Evolutionary conservation across 192 early-diverging fungal species (phyloP), one percentile per base, ranked within the genome.

Genomic region (Diversispora epigaea): DNA sequence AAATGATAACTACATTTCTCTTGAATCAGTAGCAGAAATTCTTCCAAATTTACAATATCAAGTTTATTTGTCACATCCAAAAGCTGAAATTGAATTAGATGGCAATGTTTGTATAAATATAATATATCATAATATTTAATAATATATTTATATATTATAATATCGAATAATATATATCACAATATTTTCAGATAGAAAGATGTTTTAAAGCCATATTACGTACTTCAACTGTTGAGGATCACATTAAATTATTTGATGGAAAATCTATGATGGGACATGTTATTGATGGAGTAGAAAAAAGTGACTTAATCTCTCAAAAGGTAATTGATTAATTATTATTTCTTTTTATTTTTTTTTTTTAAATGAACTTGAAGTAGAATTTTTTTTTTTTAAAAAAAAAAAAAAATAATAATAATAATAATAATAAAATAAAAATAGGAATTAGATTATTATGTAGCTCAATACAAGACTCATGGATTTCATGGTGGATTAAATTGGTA

Each of bases 11-110:
- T 82, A 77, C 55, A 11, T 89, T 11, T 63, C 76, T 22, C 56
- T 82, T 15, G 85, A 89, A 61, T 22, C 80, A 6, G 32, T 88
- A 7, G 87, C 83, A 4, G 68, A 85, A 73, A 40, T 69, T 44
- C 32, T 81, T 17, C 89, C 90, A 11, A 82, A 85, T 46, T 84
- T 87, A 11, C 17, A 56, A 47, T 91, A 91, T 55, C 88, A 90
- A 70, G 65, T 83, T 7, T 78, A 80, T 39, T 64, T 87, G 40
- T 7, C 25, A 40, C 67, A 75, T 11, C 69, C 80, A 19, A 65
- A 72, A 67, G 80, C 84, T 32, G 84, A 84, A 57, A 68, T 75
- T 39, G 85, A 86, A 62, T 72, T 88, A 32, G 79, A 86, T 68
- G 66, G 47, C 10, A 73, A 87, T 63, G 76, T 77, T 55, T 10